These are phyloP conservation scores for Hysterium pulicare DNA, from an alignment of 2,329 filamentous ascomycete species.

Conservation along the genomic window DNA sequence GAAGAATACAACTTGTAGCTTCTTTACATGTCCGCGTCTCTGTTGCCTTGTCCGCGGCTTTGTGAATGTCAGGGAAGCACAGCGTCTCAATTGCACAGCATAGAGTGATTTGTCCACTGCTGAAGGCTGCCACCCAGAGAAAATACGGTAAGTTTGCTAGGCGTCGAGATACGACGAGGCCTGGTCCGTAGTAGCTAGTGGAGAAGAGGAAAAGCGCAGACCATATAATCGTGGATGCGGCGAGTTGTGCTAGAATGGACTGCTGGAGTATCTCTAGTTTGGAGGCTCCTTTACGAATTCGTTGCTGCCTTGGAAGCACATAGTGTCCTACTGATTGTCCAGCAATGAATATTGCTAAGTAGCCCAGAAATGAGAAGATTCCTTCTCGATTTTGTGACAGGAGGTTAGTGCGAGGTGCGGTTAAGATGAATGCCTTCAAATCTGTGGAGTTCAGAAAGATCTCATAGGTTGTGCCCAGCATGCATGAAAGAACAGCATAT, in stretches of 20 bases:
- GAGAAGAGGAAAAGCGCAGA: constrained; percentile 64
- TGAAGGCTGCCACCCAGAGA: constrained; percentile 89
- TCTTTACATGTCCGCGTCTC: constrained; percentile 63
- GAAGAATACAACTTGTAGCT: constrained; percentile 77
- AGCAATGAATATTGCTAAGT: constrained; percentile 89
- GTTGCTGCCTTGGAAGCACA: constrained; percentile 61
- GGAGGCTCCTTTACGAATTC: constrained; percentile 43
- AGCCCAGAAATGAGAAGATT: constrained; percentile 90
- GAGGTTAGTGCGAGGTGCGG: constrained; percentile 73
- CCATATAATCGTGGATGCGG: constrained; percentile 66
- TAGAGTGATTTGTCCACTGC: constrained; percentile 73
- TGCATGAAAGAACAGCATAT: constrained; percentile 69
- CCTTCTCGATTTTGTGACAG: constrained; percentile 92
- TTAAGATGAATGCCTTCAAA: constrained; percentile 80
- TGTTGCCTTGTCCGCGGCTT: constrained; percentile 48
- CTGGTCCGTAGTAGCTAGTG: constrained; percentile 65
- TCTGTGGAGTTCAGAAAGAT: constrained; percentile 66
- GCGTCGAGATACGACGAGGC: constrained; percentile 74
- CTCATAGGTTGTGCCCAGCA: constrained; percentile 70
- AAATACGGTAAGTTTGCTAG: constrained; percentile 93
- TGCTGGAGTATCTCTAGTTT: constrained; percentile 49
- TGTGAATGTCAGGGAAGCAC: constrained; percentile 72
- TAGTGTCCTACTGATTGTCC: constrained; percentile 81
- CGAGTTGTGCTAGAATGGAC: constrained; percentile 61
- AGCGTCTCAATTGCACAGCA: constrained; percentile 75